Evolutionary conservation across 768 basidiomycete genomes (phyloP), one percentile per base, ranked within the genome.

Genomic region (Glaciozyma martinii): DNA sequence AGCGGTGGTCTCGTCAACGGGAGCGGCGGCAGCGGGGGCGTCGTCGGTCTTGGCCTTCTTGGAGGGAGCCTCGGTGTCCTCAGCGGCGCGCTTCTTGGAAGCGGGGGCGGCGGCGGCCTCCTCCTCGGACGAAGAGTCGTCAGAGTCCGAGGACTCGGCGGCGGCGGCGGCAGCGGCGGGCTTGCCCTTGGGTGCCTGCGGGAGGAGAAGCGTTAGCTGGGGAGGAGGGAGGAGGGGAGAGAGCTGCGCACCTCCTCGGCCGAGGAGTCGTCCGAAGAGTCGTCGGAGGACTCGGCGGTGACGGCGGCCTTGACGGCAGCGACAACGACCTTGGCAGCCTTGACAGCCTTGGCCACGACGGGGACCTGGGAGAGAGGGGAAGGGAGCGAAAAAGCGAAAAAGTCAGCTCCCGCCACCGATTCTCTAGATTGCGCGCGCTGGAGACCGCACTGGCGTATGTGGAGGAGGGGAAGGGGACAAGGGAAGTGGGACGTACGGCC

Each of bases 31-130:
- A n/a, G 81, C 72, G 25, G 79, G 78, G 52, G 81, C 80, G 71
- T 85, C 81, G 54, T 78, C 82, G 56, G 86, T 79, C 80, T 92
- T 95, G 71, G 80, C 82, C 78, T 94, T 94, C 82, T 97, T 94
- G 2, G 80, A 81, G 52, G 82, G 78, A 25, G 77, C 78, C 27
- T 82, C 82, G 32, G 43, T n/a, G 52, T 61, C 50, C 49, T 71
- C 67, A 29, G 67, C 66, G 19, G 66, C 65, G 43, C 66, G 66
- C 71, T 71, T 72, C 69, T 72, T 71, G 29, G 53, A 54, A 15
- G 10, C 50, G 33, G 66, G 57, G 18, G 65, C 67, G 10, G 66
- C 62, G 21, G 61, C 66, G 37, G 63, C 63, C 46, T 62, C 59
- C 27, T 63, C 62, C 37, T 62, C 66, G 58, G 59, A 52, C 3